These are phyloP conservation scores for Amoeboaphelidium protococcarum DNA, from an alignment of 371 early-diverging fungal species.

Conservation along the genomic window DNA sequence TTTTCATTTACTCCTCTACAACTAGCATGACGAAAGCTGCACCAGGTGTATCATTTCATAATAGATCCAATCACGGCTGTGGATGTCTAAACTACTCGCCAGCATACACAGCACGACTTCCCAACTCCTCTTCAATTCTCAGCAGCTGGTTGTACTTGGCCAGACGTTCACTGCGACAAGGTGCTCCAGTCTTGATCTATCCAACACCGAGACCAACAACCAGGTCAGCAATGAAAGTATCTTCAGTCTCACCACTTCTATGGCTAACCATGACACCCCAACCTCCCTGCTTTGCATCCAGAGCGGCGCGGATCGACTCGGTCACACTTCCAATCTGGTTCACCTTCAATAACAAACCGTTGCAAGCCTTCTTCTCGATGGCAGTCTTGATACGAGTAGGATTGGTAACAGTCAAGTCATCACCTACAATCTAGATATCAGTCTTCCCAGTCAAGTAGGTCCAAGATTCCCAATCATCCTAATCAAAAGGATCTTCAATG, in stretches of 20 bases:
- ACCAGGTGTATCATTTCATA: too few species aligned
- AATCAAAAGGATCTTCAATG: conserved; percentile 98
- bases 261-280: conserved; percentile 99
- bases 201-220: conserved; percentile 91
- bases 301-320: conserved; percentile 76
- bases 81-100: conserved; percentile 75
- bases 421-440: conserved; percentile 79
- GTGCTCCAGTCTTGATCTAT: conserved; percentile 98
- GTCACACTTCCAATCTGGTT: conserved; percentile 97
- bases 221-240: conserved; percentile 92
- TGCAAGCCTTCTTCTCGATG: conserved; percentile 79
- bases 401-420: conserved; percentile 97
- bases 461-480: conserved; percentile 94
- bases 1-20: too few species aligned
- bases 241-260: conserved; percentile 97
- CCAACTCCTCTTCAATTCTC: conserved; percentile 60
- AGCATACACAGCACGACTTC: conserved; percentile 54
- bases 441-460: conserved; percentile 34
- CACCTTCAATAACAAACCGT: conserved; percentile 88
- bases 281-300: conserved; percentile 32
- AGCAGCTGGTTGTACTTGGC: conserved; percentile 97
- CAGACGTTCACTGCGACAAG: conserved; percentile 88
- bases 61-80: neutral
- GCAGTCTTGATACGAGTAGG: conserved; percentile 66
- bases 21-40: too few species aligned